A percentile compares a stretch with the other conserved stretches of the same genome.
phyloP scores from a whole-genome alignment of 129 eudicot species.

The Flaveria robusta region DNA sequence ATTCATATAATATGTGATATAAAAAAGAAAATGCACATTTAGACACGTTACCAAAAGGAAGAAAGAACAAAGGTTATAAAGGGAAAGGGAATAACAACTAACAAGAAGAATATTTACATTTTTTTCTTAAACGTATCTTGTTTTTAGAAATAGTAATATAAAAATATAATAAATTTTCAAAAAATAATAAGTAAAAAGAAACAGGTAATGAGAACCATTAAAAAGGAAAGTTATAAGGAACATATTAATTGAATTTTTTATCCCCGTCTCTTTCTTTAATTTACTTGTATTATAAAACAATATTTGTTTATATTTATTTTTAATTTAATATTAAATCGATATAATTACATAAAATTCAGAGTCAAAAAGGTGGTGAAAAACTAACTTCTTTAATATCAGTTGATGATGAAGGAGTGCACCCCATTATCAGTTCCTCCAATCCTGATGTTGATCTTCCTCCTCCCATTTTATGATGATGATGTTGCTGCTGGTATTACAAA shows the following conservation, averaged over 20 bases:
- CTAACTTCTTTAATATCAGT: slow-evolving; percentile 67
- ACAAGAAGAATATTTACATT: slow-evolving; percentile 19
- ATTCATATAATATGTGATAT: not conserved
- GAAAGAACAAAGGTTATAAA: slow-evolving; percentile 29
- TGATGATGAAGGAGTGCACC: slow-evolving; percentile 84
- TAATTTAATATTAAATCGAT: not conserved
- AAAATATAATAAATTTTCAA: not conserved
- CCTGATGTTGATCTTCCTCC: slow-evolving; percentile 92
- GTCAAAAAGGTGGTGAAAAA: slow-evolving; percentile 58
- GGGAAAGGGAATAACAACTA: slow-evolving; percentile 29
- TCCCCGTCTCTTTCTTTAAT: slow-evolving; percentile 8
- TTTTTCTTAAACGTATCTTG: not conserved
- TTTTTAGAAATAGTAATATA: not conserved
- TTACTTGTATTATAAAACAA: not conserved
- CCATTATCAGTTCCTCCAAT: slow-evolving; percentile 93
- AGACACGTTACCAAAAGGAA: slow-evolving; percentile 22
- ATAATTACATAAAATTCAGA: slow-evolving; percentile 42
- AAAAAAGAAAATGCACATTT: not conserved
- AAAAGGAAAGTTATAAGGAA: slow-evolving; percentile 24
- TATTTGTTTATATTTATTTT: not conserved
- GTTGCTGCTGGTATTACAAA: slow-evolving; percentile 52
- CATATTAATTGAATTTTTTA: slow-evolving; percentile 8
- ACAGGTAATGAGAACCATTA: slow-evolving; percentile 14
- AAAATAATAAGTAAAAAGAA: slow-evolving; percentile 17
- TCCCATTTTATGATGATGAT: slow-evolving; percentile 82